These are phyloP conservation scores for Corinectria fuckeliana DNA, from an alignment of 2,329 filamentous ascomycete genomes.

Conservation along the genomic window DNA sequence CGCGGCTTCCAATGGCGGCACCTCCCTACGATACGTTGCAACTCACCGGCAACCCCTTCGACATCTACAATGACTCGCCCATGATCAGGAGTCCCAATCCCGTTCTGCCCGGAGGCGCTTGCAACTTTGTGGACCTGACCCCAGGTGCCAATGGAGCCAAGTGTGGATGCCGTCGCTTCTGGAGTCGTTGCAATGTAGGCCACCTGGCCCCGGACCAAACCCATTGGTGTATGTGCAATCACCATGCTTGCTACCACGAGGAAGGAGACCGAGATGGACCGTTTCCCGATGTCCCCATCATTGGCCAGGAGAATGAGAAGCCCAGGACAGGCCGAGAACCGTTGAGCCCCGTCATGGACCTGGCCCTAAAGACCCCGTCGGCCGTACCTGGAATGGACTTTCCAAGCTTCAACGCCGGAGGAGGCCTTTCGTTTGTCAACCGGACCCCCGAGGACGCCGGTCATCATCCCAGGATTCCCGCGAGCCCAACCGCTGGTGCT, in stretches of 20 bases:
- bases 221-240: slow-evolving; percentile 67
- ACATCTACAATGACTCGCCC: slow-evolving; percentile 60
- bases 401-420: slow-evolving; percentile 42
- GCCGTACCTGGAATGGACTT: slow-evolving; percentile 50
- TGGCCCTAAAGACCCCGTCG: slow-evolving; percentile 50
- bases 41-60: slow-evolving; percentile 56
- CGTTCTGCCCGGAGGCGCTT: slow-evolving; percentile 58
- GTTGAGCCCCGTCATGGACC: slow-evolving; percentile 59
- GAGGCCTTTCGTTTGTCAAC: slow-evolving; percentile 45
- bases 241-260: slow-evolving; percentile 68
- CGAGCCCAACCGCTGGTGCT: slow-evolving; percentile 31
- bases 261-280: slow-evolving; percentile 43
- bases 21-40: slow-evolving; percentile 55
- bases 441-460: slow-evolving; percentile 38
- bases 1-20: slow-evolving; percentile 56
- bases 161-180: slow-evolving; percentile 68
- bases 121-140: slow-evolving; percentile 63
- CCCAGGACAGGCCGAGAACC: slow-evolving; percentile 56
- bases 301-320: slow-evolving; percentile 60
- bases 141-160: slow-evolving; percentile 58
- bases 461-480: slow-evolving; percentile 18
- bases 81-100: slow-evolving; percentile 36
- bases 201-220: slow-evolving; percentile 50
- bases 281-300: slow-evolving; percentile 35
- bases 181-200: slow-evolving; percentile 52